Evolutionary conservation across 441 rosid species (phyloP), one percentile per base, ranked within the genome.

Genomic region (Flueggea neowawraea): DNA sequence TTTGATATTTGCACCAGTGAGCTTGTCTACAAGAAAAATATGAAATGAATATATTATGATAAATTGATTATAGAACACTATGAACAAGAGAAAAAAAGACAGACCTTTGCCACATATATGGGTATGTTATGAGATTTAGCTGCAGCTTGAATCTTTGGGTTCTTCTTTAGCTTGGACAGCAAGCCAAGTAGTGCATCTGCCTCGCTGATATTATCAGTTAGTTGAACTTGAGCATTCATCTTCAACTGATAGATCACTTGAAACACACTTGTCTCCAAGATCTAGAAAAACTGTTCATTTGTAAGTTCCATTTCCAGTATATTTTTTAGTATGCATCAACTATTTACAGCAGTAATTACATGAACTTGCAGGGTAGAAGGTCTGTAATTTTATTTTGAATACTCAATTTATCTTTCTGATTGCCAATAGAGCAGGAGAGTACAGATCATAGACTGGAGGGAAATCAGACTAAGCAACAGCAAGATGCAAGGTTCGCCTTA

Each of bases 201-300:
- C 63, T 65, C 76, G 67, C 88, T 95, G 70, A 89, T 80, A 71
- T 90, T 95, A 79, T 87, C 96, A 7, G 90, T 89, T 10, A 73
- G 80, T 68, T 85, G 88, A 59, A 94, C 77, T 41, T 80, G 84
- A 51, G 82, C 84, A 49, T 87, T 89, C 16, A 87, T 84, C 55
- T 96, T 97, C 98, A 94, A 84, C 16, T 83, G 91, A 54, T 73
- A 74, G 16, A 91, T 90, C 71, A 90, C 95, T 80, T 89, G 90
- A 54, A 86, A 75, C 64, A 94, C 77, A 80, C 90, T 95, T 69
- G 87, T 84, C 82, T 89, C 94, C 52, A 81, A 82, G 70, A 89
- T 90, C 97, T 89, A 69, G 50, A 64, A 16, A 63, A 66, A 39
- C 53, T 73, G 63, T 69, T 80, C 85, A 68, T 77, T 84, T 61